phyloP scores from a whole-genome alignment of 345 rosid species.

The Hevea brasiliensis region DNA sequence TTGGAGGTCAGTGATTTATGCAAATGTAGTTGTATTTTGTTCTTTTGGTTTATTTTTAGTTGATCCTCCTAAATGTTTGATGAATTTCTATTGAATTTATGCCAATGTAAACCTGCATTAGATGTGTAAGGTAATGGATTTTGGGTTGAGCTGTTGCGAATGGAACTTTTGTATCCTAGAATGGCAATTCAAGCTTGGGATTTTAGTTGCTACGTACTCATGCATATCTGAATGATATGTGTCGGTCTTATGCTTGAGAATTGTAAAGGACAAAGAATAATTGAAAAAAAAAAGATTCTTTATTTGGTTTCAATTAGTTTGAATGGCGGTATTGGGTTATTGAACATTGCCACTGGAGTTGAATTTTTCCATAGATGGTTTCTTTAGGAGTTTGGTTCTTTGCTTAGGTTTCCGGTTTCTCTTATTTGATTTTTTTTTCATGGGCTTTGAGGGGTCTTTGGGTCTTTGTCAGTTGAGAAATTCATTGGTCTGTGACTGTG shows the following conservation, averaged over 20 bases:
- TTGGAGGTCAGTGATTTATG: too few relatives aligned
- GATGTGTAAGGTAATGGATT: neutral
- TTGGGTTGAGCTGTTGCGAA: neutral
- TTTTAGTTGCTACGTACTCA: neutral
- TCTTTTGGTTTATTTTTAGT: too few relatives aligned
- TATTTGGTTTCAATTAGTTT: too few relatives aligned
- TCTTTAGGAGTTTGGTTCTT: neutral
- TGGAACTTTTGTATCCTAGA: neutral
- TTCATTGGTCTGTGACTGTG: neutral
- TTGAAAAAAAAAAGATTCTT: neutral
- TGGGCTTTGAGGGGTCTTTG: neutral
- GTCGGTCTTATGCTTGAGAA: neutral
- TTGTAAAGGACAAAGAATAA: neutral
- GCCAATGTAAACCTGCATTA: neutral
- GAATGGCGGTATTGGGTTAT: too few relatives aligned
- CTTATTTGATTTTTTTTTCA: too few relatives aligned
- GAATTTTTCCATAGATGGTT: neutral
- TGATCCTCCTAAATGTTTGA: neutral
- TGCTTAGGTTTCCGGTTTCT: neutral
- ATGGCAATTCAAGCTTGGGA: neutral
- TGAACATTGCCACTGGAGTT: too few relatives aligned
- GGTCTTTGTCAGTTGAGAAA: neutral
- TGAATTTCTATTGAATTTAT: neutral
- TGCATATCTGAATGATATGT: neutral
- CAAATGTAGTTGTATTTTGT: too few relatives aligned